Evolutionary conservation across 2,329 filamentous ascomycete species (phyloP), one percentile per base, ranked within the genome.

Genomic region (Exophiala lecanii-corni): DNA sequence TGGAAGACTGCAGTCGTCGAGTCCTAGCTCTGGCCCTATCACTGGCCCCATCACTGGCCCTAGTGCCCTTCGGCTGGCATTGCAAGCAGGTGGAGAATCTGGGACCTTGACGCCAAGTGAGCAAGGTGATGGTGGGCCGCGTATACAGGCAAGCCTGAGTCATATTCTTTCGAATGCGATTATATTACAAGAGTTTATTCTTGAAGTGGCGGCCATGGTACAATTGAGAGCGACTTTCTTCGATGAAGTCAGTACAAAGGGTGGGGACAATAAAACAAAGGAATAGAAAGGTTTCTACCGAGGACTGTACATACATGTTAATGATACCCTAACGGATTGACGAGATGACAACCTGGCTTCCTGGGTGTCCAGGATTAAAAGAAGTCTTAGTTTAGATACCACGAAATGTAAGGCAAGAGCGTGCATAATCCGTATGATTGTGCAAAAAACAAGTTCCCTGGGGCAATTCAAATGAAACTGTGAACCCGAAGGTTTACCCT

Each of bases 91-190:
- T 39, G 42, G 30, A 34, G 45, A 42, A 15, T 50, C 54, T 3
- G 54, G 54, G 7, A 47, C 38, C 15, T 42, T 36, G 6, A 55
- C 50, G 20, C 49, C 52, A 6, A 41, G 28, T 17, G 42, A 25
- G 17, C 37, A 41, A 41, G 49, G 44, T 23, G 41, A 32, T n/a
- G n/a, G 5, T 3, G 18, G 21, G 12, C 25, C 37, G 7, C 59
- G 65, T 4, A 66, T 63, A 36, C 73, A 71, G 7, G 82, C 80
- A 5, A 86, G 82, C 5, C 77, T 92, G 3, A 87, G 83, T 30
- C 86, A 91, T 60, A 70, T 91, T 9, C 68, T 92, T 49, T 91
- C 86, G 4, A 92, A 91, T 60, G 78, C 84, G 30, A 78, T 91
- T 45, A 77, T 91, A 38, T 70, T 89, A 44, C 86, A 92, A 61